Evolutionary conservation across 352 stramenopile species (phyloP).

Genomic region (Pythium aristosporum): DNA sequence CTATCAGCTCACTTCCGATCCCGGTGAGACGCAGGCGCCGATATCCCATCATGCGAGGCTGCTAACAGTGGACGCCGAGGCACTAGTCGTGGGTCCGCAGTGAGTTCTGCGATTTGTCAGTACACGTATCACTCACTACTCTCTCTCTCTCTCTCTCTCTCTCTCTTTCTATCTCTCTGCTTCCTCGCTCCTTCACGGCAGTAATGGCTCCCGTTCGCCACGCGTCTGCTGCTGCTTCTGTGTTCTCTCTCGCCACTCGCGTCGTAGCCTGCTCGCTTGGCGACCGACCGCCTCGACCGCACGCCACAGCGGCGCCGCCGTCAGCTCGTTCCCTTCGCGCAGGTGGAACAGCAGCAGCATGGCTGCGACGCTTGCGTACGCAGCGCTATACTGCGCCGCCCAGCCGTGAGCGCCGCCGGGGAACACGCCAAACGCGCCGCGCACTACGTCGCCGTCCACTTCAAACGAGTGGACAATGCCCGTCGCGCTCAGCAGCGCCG

Average conservation of each 20-base stretch:
- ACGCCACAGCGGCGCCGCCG: constrained; percentile 8
- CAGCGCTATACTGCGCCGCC: constrained; percentile 21
- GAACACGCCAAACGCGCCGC: constrained; percentile 28
- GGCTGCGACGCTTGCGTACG: constrained; percentile 21
- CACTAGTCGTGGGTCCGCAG: constrained; percentile 1
- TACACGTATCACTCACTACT: not conserved
- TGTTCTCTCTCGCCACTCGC: not conserved
- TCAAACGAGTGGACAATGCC: constrained; percentile 44
- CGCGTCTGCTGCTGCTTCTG: not conserved
- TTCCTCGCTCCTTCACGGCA: not conserved
- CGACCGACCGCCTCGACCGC: not conserved
- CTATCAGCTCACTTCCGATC: constrained; percentile 1
- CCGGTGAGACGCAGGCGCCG: not conserved
- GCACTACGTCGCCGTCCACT: constrained; percentile 33
- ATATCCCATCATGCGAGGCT: not conserved
- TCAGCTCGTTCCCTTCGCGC: constrained; percentile 29
- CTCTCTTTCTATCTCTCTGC: not conserved
- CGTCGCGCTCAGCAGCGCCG: constrained; percentile 28
- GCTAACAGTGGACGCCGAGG: constrained; percentile 5
- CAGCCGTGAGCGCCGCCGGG: constrained; percentile 26
- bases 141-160: not conserved
- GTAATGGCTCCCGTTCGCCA: constrained; percentile 6
- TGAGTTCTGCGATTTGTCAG: not conserved
- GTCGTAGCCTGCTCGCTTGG: not conserved
- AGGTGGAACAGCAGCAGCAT: constrained; percentile 35